Base-by-base conservation (phyloP, 208 protist species). In the Giardia muris region DNA sequence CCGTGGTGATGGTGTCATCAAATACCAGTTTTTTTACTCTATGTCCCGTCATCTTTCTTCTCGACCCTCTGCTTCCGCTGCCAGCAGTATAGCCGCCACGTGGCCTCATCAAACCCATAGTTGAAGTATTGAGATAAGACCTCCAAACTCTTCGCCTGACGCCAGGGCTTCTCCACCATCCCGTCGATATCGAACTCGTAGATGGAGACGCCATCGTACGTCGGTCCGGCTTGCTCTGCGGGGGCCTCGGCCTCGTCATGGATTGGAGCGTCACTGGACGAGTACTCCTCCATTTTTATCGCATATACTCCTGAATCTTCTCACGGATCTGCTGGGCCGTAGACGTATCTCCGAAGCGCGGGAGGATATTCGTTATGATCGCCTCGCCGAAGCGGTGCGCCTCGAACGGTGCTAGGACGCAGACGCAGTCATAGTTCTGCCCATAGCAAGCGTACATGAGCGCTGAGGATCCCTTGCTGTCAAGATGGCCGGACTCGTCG, bases 91-190 rank as follows among this genome's bases (percentile, higher is more conserved):
- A 76, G 57, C 19, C 57, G 57, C 57, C 57, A 76, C 19, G 57
- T 76, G 57, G 57, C 57, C 30, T 76, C 57, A 76, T 76, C 57
- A 30, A 76, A 76, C 57, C 57, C 57, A 76, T 76, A 76, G 57
- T 76, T 76, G 57, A 76, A 76, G 30, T 76, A 76, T 30, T 76
- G 57, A 76, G 57, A 76, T 39, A 76, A 30, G n/a, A n/a, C n/a
- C n/a, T n/a, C n/a, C n/a, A n/a, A n/a, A n/a, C n/a, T n/a, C 57
- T 76, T 76, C 57, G 57, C 57, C 57, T 10, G 57, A 30, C 57
- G 57, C 57, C 57, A 76, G 19, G 57, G 57, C 30, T 76, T 76
- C 19, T 76, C 57, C 57, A 30, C 19, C 10, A 76, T 10, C 57
- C 30, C 57, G 30, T 76, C 57, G 10, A 76, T 76, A 30, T 76